These are phyloP conservation scores for Botryosphaeria dothidea DNA, from an alignment of 2,329 filamentous ascomycete genomes.

Conservation along the genomic window DNA sequence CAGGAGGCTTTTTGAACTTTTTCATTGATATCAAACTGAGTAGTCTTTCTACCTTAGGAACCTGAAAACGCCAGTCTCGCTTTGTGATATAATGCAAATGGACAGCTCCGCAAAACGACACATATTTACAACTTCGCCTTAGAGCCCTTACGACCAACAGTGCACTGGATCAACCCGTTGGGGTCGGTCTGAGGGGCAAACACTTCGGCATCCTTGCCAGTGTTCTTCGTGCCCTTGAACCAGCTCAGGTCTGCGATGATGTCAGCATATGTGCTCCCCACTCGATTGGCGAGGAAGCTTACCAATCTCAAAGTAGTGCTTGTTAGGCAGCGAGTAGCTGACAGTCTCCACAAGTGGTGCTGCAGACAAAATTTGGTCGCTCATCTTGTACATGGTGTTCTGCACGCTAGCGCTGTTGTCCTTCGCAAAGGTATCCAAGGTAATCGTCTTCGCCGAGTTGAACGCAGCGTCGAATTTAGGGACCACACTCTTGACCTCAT, in stretches of 20 bases:
- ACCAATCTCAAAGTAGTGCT: conserved; percentile 98
- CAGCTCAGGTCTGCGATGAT: conserved; percentile 75
- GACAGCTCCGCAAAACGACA: background rate
- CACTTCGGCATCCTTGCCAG: conserved; percentile 91
- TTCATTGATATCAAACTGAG: background rate
- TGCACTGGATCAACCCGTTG: conserved; percentile 94
- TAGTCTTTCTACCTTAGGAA: background rate
- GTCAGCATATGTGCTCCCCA: conserved; percentile 25
- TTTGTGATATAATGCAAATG: conserved; percentile 15
- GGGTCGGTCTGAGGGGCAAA: conserved; percentile 91
- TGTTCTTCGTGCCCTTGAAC: conserved; percentile 95
- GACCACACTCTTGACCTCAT: conserved; percentile 65
- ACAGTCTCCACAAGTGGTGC: conserved; percentile 72
- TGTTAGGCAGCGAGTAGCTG: conserved; percentile 88
- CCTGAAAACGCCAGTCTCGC: conserved; percentile 20
- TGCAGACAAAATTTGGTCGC: conserved; percentile 75
- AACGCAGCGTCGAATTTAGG: conserved; percentile 78
- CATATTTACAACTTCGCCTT: conserved; percentile 46
- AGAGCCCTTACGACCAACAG: conserved; percentile 64
- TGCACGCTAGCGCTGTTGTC: conserved; percentile 93
- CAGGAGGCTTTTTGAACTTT: background rate
- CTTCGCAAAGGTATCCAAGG: conserved; percentile 86
- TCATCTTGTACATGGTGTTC: conserved; percentile 99
- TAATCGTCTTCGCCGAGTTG: conserved; percentile 75
- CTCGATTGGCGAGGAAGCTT: conserved; percentile 40